These are phyloP conservation scores for Neurospora sp. DNA, from an alignment of 495 filamentous ascomycete genomes.

Conservation along the genomic window DNA sequence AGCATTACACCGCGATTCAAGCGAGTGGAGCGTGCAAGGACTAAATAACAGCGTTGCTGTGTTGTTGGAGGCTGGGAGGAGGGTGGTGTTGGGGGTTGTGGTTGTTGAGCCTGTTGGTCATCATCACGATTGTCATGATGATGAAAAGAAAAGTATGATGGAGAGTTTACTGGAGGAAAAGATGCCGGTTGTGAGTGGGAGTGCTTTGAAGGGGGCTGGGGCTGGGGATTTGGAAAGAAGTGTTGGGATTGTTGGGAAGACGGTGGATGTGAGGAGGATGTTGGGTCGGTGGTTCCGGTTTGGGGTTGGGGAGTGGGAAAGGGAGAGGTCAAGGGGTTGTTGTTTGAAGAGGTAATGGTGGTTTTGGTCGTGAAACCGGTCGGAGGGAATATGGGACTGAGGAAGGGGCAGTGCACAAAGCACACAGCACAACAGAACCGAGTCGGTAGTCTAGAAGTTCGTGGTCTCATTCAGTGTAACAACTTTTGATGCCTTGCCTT, in stretches of 20 bases:
- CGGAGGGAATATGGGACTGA: not conserved
- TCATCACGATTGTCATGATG: too few species aligned
- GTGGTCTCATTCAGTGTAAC: not conserved
- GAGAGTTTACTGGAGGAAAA: conserved; percentile 40
- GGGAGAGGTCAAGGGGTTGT: conserved; percentile 8
- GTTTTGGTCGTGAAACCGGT: too few species aligned
- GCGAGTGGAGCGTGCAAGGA: conserved; percentile 78
- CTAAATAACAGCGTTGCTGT: conserved; percentile 57
- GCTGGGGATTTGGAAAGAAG: conserved; percentile 37
- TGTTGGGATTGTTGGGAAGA: conserved; percentile 50
- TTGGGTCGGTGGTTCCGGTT: conserved; percentile 68
- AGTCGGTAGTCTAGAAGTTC: not conserved
- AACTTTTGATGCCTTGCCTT: not conserved
- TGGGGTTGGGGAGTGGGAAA: conserved; percentile 24
- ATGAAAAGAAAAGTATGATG: not conserved
- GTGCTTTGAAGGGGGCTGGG: conserved; percentile 29
- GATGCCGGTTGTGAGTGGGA: conserved; percentile 55
- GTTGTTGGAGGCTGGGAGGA: conserved; percentile 53
- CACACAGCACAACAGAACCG: not conserved
- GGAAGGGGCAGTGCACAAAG: not conserved
- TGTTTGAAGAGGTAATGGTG: not conserved
- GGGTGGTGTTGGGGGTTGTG: conserved; percentile 23
- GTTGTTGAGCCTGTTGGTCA: conserved; percentile 18
- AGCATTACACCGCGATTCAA: conserved; percentile 56
- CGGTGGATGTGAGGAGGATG: conserved; percentile 53